Percentiles rank a stretch among this genome's conserved stretches.
Evolutionary conservation across 805 yeast genomes (phyloP).

Genomic region (Saturnispora serradocipensis): DNA sequence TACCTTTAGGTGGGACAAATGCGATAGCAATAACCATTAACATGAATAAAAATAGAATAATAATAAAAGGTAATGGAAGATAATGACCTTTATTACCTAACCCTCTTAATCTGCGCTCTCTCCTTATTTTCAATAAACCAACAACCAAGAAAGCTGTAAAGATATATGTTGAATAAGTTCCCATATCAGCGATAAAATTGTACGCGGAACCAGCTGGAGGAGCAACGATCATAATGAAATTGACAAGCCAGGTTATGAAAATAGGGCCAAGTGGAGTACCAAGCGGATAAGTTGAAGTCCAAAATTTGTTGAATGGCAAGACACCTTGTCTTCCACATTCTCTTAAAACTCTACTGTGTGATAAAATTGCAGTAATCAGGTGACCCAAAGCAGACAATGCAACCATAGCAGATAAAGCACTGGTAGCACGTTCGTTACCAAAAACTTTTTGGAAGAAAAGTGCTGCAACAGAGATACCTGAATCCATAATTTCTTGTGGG

Average conservation of each 20-base stretch:
- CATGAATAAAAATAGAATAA: slow-evolving; percentile 28
- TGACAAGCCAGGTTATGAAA: slow-evolving; percentile 68
- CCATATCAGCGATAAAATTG: slow-evolving; percentile 69
- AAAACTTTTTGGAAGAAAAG: slow-evolving; percentile 65
- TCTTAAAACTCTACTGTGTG: slow-evolving; percentile 75
- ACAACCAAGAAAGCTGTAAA: slow-evolving; percentile 57
- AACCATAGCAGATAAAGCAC: slow-evolving; percentile 69
- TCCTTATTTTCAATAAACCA: slow-evolving; percentile 44
- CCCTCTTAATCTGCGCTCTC: slow-evolving; percentile 27
- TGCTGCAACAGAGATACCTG: slow-evolving; percentile 70
- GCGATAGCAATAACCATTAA: slow-evolving; percentile 33
- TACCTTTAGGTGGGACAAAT: slow-evolving; percentile 34
- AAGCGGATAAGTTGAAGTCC: slow-evolving; percentile 65
- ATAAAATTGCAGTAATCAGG: slow-evolving; percentile 68
- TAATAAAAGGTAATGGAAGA: slow-evolving; percentile 27
- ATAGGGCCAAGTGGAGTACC: slow-evolving; percentile 66
- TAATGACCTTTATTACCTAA: slow-evolving; percentile 29
- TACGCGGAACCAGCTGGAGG: slow-evolving; percentile 87
- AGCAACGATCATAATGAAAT: slow-evolving; percentile 64
- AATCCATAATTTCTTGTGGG: slow-evolving; percentile 42
- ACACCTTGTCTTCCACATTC: slow-evolving; percentile 77
- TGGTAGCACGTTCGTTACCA: slow-evolving; percentile 47
- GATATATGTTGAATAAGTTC: slow-evolving; percentile 73
- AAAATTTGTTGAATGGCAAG: slow-evolving; percentile 63
- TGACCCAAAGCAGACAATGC: slow-evolving; percentile 78